Percentiles rank a stretch among this genome's conserved stretches.
phyloP scores from a whole-genome alignment of 73 alveolate species.

The Tetrahymena thermophila region DNA sequence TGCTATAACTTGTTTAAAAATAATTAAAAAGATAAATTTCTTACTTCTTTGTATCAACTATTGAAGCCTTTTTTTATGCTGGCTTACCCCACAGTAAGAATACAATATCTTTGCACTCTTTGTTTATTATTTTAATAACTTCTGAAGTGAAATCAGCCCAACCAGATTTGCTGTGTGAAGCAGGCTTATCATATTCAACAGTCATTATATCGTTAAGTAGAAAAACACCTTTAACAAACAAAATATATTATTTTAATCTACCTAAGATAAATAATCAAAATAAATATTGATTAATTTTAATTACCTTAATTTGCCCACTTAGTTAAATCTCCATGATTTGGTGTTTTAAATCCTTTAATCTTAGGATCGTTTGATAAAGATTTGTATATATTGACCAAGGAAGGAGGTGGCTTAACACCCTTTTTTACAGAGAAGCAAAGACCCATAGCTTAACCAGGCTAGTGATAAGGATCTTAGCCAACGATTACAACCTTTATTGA shows the following conservation, averaged over 20 bases:
- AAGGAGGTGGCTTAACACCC: constrained; percentile 77
- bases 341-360: constrained; percentile 53
- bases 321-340: constrained; percentile 87
- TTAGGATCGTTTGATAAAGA: constrained; percentile 79
- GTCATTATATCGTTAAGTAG: constrained; percentile 86
- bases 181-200: constrained; percentile 73
- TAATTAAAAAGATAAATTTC: not conserved
- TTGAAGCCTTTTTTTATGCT: constrained; percentile 76
- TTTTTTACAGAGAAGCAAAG: constrained; percentile 85
- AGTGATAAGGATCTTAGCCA: constrained; percentile 94
- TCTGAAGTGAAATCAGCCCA: constrained; percentile 86
- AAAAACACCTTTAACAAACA: constrained; percentile 52
- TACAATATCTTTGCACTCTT: constrained; percentile 67
- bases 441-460: constrained; percentile 95
- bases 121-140: constrained; percentile 71
- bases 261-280: not conserved
- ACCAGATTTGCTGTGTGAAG: constrained; percentile 86
- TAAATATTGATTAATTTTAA: too few species aligned
- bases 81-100: constrained; percentile 93
- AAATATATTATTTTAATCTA: too few species aligned
- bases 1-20: not conserved
- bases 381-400: constrained; percentile 76
- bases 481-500: constrained; percentile 79
- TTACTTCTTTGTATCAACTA: constrained; percentile 55
- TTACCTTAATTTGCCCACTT: constrained; percentile 88